Evolutionary conservation across 768 basidiomycete species (phyloP), one percentile per base, ranked within the genome.

Genomic region (Lactarius hatsudake): DNA sequence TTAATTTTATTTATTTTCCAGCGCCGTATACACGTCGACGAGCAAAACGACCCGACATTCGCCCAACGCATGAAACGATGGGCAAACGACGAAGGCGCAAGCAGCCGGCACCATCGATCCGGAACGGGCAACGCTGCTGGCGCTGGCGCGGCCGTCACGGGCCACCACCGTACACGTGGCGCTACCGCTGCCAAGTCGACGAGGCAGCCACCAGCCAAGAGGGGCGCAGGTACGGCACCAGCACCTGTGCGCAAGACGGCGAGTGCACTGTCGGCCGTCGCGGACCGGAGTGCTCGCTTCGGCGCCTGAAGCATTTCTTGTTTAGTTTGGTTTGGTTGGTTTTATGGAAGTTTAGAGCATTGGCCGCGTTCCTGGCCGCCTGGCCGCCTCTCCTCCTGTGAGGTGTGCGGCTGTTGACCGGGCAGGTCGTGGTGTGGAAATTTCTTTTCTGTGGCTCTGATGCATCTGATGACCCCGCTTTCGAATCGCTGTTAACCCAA

Each of bases 231-330:
- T 5, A 38, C 70, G 73, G 18, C 54, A 1, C 3, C 38, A 2
- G 34, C 17, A 0, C 51, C 64, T 20, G 58, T 80, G 64, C 79
- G 76, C 64, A 78, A 78, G 55, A 74, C 76, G 43, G 68, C 76
- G 36, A 86, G 84, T 69, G 68, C 62, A 38, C 58, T 75, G 42
- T 71, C 73, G n/a, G 71, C 57, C 0, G 72, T 73, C 38, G 69
- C 72, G 32, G 61, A 68, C 60, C 66, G 71, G 13, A 57, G 62
- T 1, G 67, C 62, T 23, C 72, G 69, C 28, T 73, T 73, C 43
- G 71, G 62, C 48, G 43, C 56, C 8, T 71, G 45, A 68, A 17
- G 23, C 23, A 13, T 26, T n/a, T 53, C 48, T 53, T 53, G 26
- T 15, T 53, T 28, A 2, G 26, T 28, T 53, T 53, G 13, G 26